Base-by-base conservation (phyloP, 2,329 filamentous ascomycete species). In the Polytolypa hystricis region DNA sequence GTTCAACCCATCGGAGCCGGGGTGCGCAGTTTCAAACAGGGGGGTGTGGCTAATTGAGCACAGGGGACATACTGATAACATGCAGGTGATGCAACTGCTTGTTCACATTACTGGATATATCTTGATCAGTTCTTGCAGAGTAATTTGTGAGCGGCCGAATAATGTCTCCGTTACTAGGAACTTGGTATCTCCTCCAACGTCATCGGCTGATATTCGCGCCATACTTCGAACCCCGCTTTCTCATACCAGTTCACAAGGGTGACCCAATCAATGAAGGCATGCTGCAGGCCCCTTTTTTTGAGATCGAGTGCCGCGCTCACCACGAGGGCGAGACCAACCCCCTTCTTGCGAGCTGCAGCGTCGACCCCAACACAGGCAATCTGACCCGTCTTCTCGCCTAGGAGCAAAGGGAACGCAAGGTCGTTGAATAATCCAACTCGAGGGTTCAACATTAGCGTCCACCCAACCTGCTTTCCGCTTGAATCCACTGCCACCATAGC, bases 361-460 rank as follows among this genome's bases (percentile, higher is more conserved):
- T 66, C 59, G 10, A 67, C 58, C 4, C 64, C 64, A 4, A 67
- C 63, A 34, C 58, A 64, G 5, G 57, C 63, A 25, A 67, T 66
- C 14, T 67, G 41, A 0, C 64, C 65, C 0, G 63, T 66, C 9
- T 60, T 56, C 4, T 57, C 52, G 12, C 56, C 55, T 23, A 57
- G 56, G 3, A 64, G 47, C 9, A 56, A 51, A 4, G 62, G 54
- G 35, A 66, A 61, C 2, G 62, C 62, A 52, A 64, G 67, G 23
- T 51, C 44, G 19, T 58, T 43, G 3, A 57, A 43, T 7, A 62
- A 34, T 2, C 50, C 36, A 3, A 54, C 52, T 3, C 52, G 47
- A 1, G 55, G 51, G 8, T 53, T 48, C 11, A 62, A 54, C 62
- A 67, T 68, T 8, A 68, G 42, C 2, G 63, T 64, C 65, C 63